Percentiles rank a stretch among this genome's conserved stretches.
These are phyloP conservation scores for Hanseniaspora nectarophila DNA, from an alignment of 805 yeast genomes.

Conservation along the genomic window DNA sequence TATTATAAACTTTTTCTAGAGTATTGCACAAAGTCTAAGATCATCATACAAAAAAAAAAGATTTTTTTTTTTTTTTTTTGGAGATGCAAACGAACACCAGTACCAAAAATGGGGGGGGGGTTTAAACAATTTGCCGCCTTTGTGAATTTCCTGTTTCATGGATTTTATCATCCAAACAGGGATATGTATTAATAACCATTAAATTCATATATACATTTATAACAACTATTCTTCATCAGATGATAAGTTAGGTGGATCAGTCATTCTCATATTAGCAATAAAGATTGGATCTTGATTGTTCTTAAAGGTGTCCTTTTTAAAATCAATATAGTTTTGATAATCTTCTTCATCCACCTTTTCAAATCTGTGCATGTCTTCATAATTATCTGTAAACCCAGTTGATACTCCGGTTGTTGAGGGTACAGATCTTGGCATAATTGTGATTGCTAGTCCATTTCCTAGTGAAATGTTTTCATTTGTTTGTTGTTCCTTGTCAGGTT, in stretches of 20 bases:
- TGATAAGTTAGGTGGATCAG: constrained; percentile 5
- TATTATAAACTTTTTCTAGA: not conserved
- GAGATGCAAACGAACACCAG: not conserved
- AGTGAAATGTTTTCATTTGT: not conserved
- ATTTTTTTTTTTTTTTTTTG: not conserved
- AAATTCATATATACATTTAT: not conserved
- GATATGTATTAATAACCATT: too few relatives aligned
- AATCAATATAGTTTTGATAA: not conserved
- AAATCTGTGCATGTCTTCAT: not conserved
- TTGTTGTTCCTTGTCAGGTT: not conserved
- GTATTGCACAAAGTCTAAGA: not conserved
- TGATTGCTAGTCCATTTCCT: constrained; percentile 9
- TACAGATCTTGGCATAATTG: constrained; percentile 8
- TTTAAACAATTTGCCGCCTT: not conserved
- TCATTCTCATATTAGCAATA: constrained; percentile 5
- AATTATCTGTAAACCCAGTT: not conserved
- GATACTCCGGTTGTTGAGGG: constrained; percentile 9
- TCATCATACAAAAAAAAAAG: not conserved
- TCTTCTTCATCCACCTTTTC: not conserved
- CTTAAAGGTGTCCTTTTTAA: not conserved
- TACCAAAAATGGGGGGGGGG: too few relatives aligned
- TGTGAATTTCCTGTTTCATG: not conserved
- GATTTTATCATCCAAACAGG: not conserved
- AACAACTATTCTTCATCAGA: constrained; percentile 6
- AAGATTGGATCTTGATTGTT: constrained; percentile 1